Conservation (phyloP, 805 yeast genomes). For the Metschnikowia rubicola region DNA sequence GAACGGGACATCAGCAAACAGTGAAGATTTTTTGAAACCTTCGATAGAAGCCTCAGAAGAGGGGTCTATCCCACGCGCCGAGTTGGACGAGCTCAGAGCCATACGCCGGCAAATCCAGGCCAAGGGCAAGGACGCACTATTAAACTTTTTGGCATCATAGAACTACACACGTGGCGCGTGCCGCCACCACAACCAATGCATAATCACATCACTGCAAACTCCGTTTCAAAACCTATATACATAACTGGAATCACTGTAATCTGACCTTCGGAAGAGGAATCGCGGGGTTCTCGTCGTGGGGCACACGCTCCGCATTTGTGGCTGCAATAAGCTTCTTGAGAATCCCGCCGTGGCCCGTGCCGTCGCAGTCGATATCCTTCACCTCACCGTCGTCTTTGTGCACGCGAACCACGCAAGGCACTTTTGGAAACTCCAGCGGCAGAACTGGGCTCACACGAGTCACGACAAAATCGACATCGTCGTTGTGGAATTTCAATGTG, state of each 20-base stretch:
- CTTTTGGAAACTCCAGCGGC: constrained; percentile 12
- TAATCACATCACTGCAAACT: background rate
- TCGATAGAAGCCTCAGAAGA: too few species aligned
- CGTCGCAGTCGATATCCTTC: constrained; percentile 49
- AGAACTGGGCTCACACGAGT: constrained; percentile 39
- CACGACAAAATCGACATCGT: constrained; percentile 60
- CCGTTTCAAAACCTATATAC: constrained; percentile 1
- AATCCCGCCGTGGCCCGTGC: constrained; percentile 49
- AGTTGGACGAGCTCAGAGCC: constrained; percentile 48
- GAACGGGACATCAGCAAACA: too few species aligned
- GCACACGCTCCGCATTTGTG: constrained; percentile 52
- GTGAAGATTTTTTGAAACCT: too few species aligned
- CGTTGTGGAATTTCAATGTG: constrained; percentile 78
- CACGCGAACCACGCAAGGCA: constrained; percentile 13
- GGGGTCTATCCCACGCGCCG: constrained; percentile 20
- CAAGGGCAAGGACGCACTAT: constrained; percentile 66
- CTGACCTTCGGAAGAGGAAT: constrained; percentile 10
- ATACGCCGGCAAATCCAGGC: constrained; percentile 59
- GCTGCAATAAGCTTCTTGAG: constrained; percentile 50
- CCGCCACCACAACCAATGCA: background rate
- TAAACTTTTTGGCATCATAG: constrained; percentile 47
- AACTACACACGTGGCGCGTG: background rate
- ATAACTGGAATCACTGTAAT: constrained; percentile 1
- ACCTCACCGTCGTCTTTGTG: constrained; percentile 11
- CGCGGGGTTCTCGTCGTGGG: constrained; percentile 42